Percentiles rank a stretch among this genome's conserved stretches.
Conservation (phyloP, 495 filamentous ascomycete genomes). For the Aspergillus nanangensis region DNA sequence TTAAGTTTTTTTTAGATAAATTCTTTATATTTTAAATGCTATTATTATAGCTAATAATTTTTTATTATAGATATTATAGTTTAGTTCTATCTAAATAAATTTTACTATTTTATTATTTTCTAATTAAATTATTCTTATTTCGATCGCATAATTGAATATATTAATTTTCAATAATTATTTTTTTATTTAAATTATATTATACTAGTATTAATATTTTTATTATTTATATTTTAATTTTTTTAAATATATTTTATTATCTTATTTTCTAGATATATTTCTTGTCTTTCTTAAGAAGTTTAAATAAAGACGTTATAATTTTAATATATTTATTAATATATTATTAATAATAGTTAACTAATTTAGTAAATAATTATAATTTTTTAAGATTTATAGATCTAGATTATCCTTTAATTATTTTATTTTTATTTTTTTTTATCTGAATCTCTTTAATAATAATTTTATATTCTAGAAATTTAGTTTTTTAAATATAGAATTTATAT, state of each 20-base stretch:
- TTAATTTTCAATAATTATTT: not conserved
- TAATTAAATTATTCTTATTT: too few species aligned
- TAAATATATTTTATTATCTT: not conserved
- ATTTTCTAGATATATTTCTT: not conserved
- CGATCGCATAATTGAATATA: too few species aligned
- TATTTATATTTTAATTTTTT: not conserved
- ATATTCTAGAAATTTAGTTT: not conserved
- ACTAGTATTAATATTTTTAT: constrained; percentile 1
- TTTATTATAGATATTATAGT: not conserved
- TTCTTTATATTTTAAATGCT: not conserved
- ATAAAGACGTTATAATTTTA: not conserved
- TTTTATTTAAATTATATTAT: constrained; percentile 3
- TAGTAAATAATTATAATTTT: not conserved
- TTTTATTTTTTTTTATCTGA: not conserved
- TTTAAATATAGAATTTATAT: constrained; percentile 2
- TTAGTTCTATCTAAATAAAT: too few species aligned
- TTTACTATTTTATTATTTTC: too few species aligned
- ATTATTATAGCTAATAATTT: not conserved
- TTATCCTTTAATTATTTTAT: not conserved
- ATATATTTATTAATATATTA: not conserved
- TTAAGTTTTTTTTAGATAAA: too few species aligned
- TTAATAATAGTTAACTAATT: constrained; percentile 2
- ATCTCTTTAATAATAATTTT: not conserved
- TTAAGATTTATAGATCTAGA: not conserved
- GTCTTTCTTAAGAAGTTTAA: not conserved